These are phyloP conservation scores for Fraxinus albicans DNA, from an alignment of 305 asterid genomes.

Conservation along the genomic window DNA sequence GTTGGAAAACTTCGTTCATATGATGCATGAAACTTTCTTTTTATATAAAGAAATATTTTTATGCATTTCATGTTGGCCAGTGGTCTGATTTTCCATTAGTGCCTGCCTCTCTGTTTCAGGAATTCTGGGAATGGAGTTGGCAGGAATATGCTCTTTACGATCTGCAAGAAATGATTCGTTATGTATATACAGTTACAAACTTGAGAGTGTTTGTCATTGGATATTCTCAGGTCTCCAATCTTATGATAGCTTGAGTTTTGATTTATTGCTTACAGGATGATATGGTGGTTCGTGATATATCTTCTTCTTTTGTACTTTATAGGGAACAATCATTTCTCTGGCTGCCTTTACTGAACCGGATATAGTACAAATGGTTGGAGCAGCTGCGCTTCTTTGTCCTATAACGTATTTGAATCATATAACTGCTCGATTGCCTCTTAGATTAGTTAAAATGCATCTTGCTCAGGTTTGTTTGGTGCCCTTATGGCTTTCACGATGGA, in stretches of 20 bases:
- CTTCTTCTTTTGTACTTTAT: conserved; percentile 24
- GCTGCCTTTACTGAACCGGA: conserved; percentile 93
- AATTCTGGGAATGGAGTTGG: conserved; percentile 99
- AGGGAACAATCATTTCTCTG: conserved; percentile 97
- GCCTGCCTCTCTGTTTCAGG: conserved; percentile 43
- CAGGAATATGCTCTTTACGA: conserved; percentile 89
- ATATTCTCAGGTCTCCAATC: conserved; percentile 82
- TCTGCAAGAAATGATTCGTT: conserved; percentile 77
- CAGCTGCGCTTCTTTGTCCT: conserved; percentile 95
- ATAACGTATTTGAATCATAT: conserved; percentile 83
- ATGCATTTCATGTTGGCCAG: conserved; percentile 3
- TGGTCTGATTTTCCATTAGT: conserved; percentile 17
- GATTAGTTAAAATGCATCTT: conserved; percentile 66
- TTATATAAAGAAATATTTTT: neutral
- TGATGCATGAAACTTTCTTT: neutral
- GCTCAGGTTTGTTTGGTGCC: conserved; percentile 62
- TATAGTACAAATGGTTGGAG: conserved; percentile 75
- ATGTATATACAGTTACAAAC: conserved; percentile 52
- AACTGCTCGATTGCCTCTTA: conserved; percentile 60
- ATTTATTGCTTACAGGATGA: neutral
- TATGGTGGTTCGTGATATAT: conserved; percentile 5
- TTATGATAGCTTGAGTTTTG: conserved; percentile 9
- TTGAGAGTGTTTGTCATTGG: conserved; percentile 79
- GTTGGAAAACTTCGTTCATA: conserved; percentile 7
- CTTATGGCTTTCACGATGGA: conserved; percentile 14